Percentiles rank a stretch among this genome's conserved stretches.
These are phyloP conservation scores for Spinellus fusiger DNA, from an alignment of 192 early-diverging fungal species.

Conservation along the genomic window DNA sequence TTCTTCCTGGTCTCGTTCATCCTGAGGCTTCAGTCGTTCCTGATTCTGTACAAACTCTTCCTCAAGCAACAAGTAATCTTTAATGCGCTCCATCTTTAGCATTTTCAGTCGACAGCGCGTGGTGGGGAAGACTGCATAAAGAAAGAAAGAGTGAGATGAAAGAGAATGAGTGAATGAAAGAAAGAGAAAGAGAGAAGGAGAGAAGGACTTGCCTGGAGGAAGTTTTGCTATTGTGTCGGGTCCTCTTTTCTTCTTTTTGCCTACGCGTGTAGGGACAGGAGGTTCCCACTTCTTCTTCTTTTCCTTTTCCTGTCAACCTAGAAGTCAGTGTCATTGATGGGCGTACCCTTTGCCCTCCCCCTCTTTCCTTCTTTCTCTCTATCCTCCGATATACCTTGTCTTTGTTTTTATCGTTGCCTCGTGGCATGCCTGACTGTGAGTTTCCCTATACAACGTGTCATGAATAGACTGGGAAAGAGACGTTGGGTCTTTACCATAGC, in stretches of 20 bases:
- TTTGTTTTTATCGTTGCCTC: slow-evolving; percentile 62
- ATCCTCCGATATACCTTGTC: slow-evolving; percentile 33
- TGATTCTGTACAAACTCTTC: slow-evolving; percentile 99
- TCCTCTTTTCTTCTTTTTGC: slow-evolving; percentile 96
- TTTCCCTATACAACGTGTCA: slow-evolving; percentile 58
- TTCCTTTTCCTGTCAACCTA: slow-evolving; percentile 52
- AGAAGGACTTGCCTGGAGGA: slow-evolving; percentile 70
- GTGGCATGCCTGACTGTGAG: slow-evolving; percentile 73
- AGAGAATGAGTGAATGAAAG: slow-evolving; percentile 93
- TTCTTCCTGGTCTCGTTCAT: slow-evolving; percentile 92
- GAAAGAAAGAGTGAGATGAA: background rate
- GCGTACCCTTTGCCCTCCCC: background rate
- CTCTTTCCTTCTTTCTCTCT: slow-evolving; percentile 1
- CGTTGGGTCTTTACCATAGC: background rate
- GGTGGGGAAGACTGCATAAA: slow-evolving; percentile 82
- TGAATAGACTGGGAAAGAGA: background rate
- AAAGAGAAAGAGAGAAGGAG: slow-evolving; percentile 88
- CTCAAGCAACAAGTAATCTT: slow-evolving; percentile 97
- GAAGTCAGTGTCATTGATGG: background rate
- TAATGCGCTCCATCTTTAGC: slow-evolving; percentile 95
- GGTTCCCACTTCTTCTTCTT: slow-evolving; percentile 96
- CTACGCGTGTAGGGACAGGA: slow-evolving; percentile 95
- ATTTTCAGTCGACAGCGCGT: slow-evolving; percentile 96
- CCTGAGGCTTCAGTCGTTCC: slow-evolving; percentile 94
- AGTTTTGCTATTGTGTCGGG: slow-evolving; percentile 88